Base-by-base conservation (phyloP, 2,329 filamentous ascomycete genomes). In the Chaetomiaceae sp. region DNA sequence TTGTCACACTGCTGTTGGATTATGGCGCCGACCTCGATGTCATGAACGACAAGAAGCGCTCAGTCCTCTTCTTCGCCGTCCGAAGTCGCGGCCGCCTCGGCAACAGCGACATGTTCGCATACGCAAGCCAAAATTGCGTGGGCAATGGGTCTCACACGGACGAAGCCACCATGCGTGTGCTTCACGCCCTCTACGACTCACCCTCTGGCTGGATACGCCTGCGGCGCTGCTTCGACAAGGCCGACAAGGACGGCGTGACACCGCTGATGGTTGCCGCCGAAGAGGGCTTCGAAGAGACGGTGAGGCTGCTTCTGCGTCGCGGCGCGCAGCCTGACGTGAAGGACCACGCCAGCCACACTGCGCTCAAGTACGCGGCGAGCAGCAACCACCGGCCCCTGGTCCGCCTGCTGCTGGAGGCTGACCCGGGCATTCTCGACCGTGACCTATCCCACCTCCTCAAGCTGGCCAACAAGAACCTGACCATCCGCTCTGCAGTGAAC, bases 211-310 rank as follows among this genome's bases (percentile, higher is more conserved):
- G 43, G 44, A 14, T 12, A 5, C 37, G 15, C 26, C 34, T 43
- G 17, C 32, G 11, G 26, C 36, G 18, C 15, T 42, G 22, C 22
- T 14, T 49, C 15, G 27, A 17, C 1, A 36, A 38, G 29, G 22
- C 44, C 18, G 50, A 51, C 36, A 48, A 40, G 20, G 36, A 26
- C 12, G 53, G 53, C 14, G 38, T 50, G 6, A 53, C 50, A 2
- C 53, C 53, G 15, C 44, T 55, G 18, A 55, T 55, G 53, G 37
- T 48, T 1, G 53, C 53, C 1, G 53, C 50, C 1, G 46, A 50
- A 26, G 22, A n/a, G 7, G 53, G 53, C 6, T 51, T 53, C 12
- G 14, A 20, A 1, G 15, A 42, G 6, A 47, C 48, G 1, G 49
- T 41, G 10, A 34, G n/a, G 11, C 24, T 43, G 40, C 39, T 56